Evolutionary conservation across 306 rosid genomes (phyloP).

Genomic region (Prosopis cineraria): DNA sequence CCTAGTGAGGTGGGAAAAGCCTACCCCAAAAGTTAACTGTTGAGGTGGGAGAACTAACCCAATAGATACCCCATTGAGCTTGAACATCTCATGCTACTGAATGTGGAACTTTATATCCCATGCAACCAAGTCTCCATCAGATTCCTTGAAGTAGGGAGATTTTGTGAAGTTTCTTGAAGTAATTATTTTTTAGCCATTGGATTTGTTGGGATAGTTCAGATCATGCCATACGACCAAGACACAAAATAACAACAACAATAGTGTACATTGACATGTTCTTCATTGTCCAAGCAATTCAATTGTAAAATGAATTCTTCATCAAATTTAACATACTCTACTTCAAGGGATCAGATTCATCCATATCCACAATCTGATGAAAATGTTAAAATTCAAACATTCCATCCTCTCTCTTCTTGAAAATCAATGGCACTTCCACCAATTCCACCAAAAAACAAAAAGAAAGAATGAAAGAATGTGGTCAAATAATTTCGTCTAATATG

Average conservation of each 20-base stretch:
- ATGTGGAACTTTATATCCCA: no score
- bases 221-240: not conserved
- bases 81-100: no score
- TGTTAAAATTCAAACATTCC: not conserved
- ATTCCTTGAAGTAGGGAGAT: not conserved
- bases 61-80: no score
- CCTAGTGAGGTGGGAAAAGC: no score
- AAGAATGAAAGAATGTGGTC: not conserved
- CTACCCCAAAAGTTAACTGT: no score
- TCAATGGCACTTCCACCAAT: no score
- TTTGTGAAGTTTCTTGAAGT: not conserved
- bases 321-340: not conserved
- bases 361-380: not conserved
- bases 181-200: not conserved
- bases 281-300: not conserved
- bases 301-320: not conserved
- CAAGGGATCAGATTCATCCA: not conserved
- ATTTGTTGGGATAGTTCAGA: not conserved
- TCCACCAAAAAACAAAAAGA: no score
- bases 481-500: not conserved
- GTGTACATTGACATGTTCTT: not conserved
- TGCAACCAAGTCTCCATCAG: no score
- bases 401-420: not conserved
- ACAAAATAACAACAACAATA: not conserved
- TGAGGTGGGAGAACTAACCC: no score